Percentiles rank a stretch among this genome's conserved stretches.
These are phyloP conservation scores for Prunus fruticosa DNA, from an alignment of 306 rosid genomes.

Conservation along the genomic window DNA sequence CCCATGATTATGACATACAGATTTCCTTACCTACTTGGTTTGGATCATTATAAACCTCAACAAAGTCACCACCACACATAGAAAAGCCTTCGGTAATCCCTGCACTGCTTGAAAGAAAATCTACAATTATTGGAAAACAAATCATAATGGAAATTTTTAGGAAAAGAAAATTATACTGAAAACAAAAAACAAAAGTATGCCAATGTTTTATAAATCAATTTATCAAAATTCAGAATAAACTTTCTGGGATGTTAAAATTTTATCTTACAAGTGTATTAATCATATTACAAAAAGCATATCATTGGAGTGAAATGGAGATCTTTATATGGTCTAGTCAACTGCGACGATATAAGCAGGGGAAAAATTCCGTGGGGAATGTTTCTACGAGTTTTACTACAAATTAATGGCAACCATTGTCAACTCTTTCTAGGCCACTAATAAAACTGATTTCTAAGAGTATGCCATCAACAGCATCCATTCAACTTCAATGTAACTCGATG, in stretches of 20 bases:
- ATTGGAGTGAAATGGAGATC: too few relatives aligned
- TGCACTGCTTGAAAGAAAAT: slow-evolving; percentile 58
- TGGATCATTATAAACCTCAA: slow-evolving; percentile 84
- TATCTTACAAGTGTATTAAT: background rate
- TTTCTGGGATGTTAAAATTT: too few relatives aligned
- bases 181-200: background rate
- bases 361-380: too few relatives aligned
- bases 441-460: background rate
- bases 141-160: background rate
- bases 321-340: too few relatives aligned
- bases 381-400: too few relatives aligned
- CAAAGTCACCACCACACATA: slow-evolving; percentile 97
- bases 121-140: background rate
- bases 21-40: slow-evolving; percentile 68
- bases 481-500: background rate
- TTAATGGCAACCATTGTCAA: background rate
- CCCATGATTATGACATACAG: background rate
- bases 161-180: background rate
- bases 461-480: background rate
- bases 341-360: too few relatives aligned
- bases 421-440: background rate
- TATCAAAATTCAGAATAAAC: too few relatives aligned
- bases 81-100: slow-evolving; percentile 98
- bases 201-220: too few relatives aligned
- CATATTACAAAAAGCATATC: too few relatives aligned